A percentile compares a stretch with the other conserved stretches of the same genome.
phyloP scores from a whole-genome alignment of 257 asterid species.

The Nicotiana obtusifolia region DNA sequence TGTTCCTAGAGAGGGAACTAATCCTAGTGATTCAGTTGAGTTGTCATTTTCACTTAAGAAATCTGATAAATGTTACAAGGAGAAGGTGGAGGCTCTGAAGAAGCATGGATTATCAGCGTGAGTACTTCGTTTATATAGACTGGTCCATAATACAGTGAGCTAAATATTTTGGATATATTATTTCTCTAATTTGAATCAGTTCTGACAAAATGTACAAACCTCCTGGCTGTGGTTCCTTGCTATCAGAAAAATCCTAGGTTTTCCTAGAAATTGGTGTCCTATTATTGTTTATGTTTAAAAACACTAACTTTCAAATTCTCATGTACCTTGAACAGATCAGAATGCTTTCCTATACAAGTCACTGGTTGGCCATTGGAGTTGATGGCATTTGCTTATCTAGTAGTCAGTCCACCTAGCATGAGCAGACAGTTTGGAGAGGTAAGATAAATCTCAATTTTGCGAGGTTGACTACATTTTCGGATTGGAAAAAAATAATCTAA shows the following conservation, averaged over 20 bases:
- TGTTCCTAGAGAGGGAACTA: constrained; percentile 95
- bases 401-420: constrained; percentile 87
- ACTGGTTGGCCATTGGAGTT: constrained; percentile 93
- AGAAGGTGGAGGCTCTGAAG: constrained; percentile 58
- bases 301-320: neutral
- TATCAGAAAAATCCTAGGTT: neutral
- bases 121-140: constrained; percentile 21
- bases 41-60: constrained; percentile 52
- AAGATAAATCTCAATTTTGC: constrained; percentile 3
- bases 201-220: neutral
- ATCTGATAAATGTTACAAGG: constrained; percentile 76
- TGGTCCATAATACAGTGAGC: neutral
- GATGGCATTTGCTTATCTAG: constrained; percentile 92
- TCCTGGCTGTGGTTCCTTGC: neutral
- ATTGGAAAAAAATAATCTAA: neutral
- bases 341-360: constrained; percentile 76
- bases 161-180: neutral
- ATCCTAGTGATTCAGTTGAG: constrained; percentile 81
- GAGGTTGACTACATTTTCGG: neutral
- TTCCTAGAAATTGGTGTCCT: neutral
- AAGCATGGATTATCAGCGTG: constrained; percentile 68
- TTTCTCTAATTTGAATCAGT: neutral
- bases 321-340: constrained; percentile 45
- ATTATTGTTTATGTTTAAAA: neutral
- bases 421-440: constrained; percentile 66